Evolutionary conservation across 352 stramenopile genomes (phyloP).

Genomic region (Peronosclerospora sorghi): DNA sequence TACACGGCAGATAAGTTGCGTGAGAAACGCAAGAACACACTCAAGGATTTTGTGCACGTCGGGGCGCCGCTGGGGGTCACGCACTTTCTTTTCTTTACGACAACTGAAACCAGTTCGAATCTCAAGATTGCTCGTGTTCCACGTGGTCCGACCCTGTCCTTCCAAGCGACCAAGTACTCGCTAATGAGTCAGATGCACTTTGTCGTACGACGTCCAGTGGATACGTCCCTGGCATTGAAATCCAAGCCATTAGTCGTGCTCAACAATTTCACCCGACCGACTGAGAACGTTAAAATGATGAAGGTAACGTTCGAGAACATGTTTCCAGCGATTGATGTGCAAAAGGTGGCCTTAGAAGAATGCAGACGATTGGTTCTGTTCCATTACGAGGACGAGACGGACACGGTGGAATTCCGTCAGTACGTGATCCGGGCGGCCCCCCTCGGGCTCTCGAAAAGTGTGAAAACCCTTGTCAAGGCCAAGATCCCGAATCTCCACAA

Average conservation of each 20-base stretch:
- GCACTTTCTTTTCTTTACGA: slow-evolving; percentile 92
- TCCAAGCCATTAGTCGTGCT: slow-evolving; percentile 93
- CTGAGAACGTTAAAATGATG: slow-evolving; percentile 89
- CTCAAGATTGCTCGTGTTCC: slow-evolving; percentile 91
- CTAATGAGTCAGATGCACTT: slow-evolving; percentile 88
- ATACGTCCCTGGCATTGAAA: slow-evolving; percentile 79
- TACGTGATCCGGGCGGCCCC: slow-evolving; percentile 94
- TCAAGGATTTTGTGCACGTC: slow-evolving; percentile 84
- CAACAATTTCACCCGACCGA: slow-evolving; percentile 95
- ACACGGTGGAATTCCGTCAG: slow-evolving; percentile 93
- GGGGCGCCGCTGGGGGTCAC: slow-evolving; percentile 90
- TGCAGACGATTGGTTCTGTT: slow-evolving; percentile 96
- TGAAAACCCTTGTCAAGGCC: slow-evolving; percentile 87
- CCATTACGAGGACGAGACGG: slow-evolving; percentile 89
- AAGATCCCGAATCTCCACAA: slow-evolving; percentile 92
- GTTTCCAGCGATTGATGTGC: slow-evolving; percentile 97
- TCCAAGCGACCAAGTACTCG: slow-evolving; percentile 86
- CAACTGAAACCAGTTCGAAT: slow-evolving; percentile 89
- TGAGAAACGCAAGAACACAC: slow-evolving; percentile 77
- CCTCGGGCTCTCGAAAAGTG: slow-evolving; percentile 85
- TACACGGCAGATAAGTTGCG: slow-evolving; percentile 90
- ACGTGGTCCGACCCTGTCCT: slow-evolving; percentile 90
- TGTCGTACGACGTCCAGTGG: slow-evolving; percentile 86
- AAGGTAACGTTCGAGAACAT: slow-evolving; percentile 99
- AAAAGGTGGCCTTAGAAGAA: slow-evolving; percentile 90